Base-by-base conservation (phyloP, 1,284 basidiomycete species). In the Pascua sp. region DNA sequence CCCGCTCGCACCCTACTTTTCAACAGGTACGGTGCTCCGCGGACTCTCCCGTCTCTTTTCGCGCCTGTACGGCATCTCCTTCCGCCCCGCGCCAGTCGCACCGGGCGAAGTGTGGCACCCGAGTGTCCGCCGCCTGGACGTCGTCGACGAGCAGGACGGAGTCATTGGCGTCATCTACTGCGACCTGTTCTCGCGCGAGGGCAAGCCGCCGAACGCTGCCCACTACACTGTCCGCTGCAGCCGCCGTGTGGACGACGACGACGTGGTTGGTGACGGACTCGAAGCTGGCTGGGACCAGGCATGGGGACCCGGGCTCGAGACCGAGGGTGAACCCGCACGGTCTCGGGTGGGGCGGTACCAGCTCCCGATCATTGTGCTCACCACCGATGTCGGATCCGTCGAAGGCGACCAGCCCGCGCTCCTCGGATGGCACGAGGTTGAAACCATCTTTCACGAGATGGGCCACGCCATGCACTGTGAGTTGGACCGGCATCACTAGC, bases 361-460 rank as follows among this genome's bases (percentile, higher is more conserved):
- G 69, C 81, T 95, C 11, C 96, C 95, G 1, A 81, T 97, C 36
- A 90, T 97, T 5, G 95, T 96, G 4, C 79, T 98, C 9, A 80
- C 95, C 15, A 96, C 91, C 67, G 93, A 95, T 70, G 97, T 98
- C 70, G 79, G 85, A 13, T 81, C 82, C 0, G 64, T 82, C 12
- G 79, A 81, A n/a, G 77, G 80, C 39, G 87, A 86, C 1, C 53
- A 63, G 51, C 83, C 90, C 2, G 86, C 89, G 0, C 79, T 88
- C 43, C 77, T 98, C 32, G 86, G 88, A 57, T 98, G 95, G 94
- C 87, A 90, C 68, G 93, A 98, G 68, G 90, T 98, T 10, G 83
- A 90, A 73, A 98, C 95, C 1, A 80, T 98, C 17, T 97, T 96
- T 78, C 95, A 98, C 70, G 95, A 98, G 78, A 98, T 98, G 94